Base-by-base conservation (phyloP, 1,139 yeast species). In the Pichia kudriavzevii region DNA sequence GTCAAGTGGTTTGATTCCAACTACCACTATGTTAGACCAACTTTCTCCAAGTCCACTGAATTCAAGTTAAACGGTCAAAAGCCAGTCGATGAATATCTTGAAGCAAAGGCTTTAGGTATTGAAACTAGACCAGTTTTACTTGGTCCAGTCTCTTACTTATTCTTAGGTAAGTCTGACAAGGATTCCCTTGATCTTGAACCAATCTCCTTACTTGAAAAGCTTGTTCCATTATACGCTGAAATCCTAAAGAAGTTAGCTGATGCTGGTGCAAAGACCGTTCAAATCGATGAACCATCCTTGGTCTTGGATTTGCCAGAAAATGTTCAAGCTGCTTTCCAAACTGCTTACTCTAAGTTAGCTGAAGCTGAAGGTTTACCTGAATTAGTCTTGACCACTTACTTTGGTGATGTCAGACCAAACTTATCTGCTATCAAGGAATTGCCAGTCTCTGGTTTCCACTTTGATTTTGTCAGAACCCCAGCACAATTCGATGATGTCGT, bases 21-120 rank as follows among this genome's bases (percentile, higher is more conserved):
- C 84, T 91, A 91, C 83, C 98, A 91, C 69, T 93, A 91, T 65
- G 97, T 91, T 59, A 85, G 98, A 76, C 98, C 98, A 67, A 93
- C 98, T 53, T 85, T 91, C 71, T 84, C 95, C 41, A 80, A 87
- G 75, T 75, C 87, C 52, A 91, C 97, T 48, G 79, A 80, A 56
- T 93, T 91, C 83, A 88, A 91, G 75, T 82, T 91, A 64, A 85
- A 80, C 67, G 94, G 95, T 59, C 70, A 79, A 58, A 91, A 91
- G 76, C 97, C 98, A 59, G 93, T 91, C 57, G 95, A 79, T 57
- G 96, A 91, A 75, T 91, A 72, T 74, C 78, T 84, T 61, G 98
- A 91, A 77, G 98, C 98, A 58, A 91, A 91, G 78, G 94, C 69
- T 47, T 76, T 84, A 58, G 98, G 98, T 58, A 67, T 91, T 59